These are phyloP conservation scores for Cutaneotrichosporon dermatis DNA, from an alignment of 1,284 basidiomycete genomes.

Conservation along the genomic window DNA sequence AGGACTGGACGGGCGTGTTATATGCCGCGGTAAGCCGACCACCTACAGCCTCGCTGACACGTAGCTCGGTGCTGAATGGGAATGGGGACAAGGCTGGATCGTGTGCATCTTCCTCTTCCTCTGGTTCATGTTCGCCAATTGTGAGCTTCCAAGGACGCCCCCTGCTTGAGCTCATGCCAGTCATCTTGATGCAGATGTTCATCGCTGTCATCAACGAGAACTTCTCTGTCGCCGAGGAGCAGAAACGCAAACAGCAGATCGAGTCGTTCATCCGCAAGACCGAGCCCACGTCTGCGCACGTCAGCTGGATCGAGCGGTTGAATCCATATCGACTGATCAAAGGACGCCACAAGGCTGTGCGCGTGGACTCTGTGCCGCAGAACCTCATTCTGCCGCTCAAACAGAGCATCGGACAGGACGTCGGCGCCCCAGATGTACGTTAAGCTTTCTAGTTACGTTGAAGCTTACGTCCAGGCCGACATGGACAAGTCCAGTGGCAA, in stretches of 20 bases:
- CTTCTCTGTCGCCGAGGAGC: constrained; percentile 87
- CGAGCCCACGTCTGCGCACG: constrained; percentile 49
- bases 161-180: constrained; percentile 49
- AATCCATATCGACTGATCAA: constrained; percentile 88
- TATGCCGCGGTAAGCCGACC: constrained; percentile 57
- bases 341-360: constrained; percentile 67
- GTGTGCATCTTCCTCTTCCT: constrained; percentile 70
- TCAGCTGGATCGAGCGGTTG: constrained; percentile 67
- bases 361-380: constrained; percentile 65
- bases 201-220: constrained; percentile 99
- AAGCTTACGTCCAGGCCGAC: background rate
- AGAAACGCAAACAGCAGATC: constrained; percentile 78
- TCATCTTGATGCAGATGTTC: constrained; percentile 96
- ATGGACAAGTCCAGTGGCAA: constrained; percentile 13
- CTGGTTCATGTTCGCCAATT: constrained; percentile 93
- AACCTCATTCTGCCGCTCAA: constrained; percentile 71
- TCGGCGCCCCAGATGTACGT: constrained; percentile 28
- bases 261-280: constrained; percentile 54
- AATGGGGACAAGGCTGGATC: constrained; percentile 68
- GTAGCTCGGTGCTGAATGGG: constrained; percentile 56
- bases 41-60: background rate
- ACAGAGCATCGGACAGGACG: constrained; percentile 65
- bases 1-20: constrained; percentile 88
- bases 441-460: background rate
- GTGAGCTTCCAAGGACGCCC: constrained; percentile 53